Percentiles rank a stretch among this genome's conserved stretches.
phyloP scores from a whole-genome alignment of 495 filamentous ascomycete species.

The Penicillium argentinense region DNA sequence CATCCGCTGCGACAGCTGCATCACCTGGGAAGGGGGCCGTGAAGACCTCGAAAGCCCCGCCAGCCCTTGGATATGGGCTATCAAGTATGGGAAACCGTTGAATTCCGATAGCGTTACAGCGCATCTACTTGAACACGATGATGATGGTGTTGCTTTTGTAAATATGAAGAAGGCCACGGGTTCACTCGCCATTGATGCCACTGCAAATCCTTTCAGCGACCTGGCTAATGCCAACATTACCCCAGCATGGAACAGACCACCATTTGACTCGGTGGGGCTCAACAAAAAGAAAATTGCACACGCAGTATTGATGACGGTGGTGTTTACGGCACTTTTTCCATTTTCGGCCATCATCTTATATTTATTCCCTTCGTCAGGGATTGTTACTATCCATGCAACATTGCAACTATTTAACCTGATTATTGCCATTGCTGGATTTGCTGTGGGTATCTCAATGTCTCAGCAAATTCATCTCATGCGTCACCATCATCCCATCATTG shows the following conservation, averaged over 20 bases:
- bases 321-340: slow-evolving; percentile 52
- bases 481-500: slow-evolving; percentile 51
- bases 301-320: slow-evolving; percentile 41
- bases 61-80: slow-evolving; percentile 67
- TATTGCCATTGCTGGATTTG: slow-evolving; percentile 60
- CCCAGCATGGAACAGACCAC: not conserved
- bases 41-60: slow-evolving; percentile 42
- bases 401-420: slow-evolving; percentile 58
- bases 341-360: slow-evolving; percentile 48
- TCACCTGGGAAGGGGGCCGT: slow-evolving; percentile 52
- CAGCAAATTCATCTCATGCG: slow-evolving; percentile 18
- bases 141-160: slow-evolving; percentile 11
- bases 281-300: slow-evolving; percentile 39
- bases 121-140: slow-evolving; percentile 59
- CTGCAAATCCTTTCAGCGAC: slow-evolving; percentile 59
- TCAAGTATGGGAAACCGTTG: slow-evolving; percentile 57
- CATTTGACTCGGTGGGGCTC: slow-evolving; percentile 12
- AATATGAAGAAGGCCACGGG: slow-evolving; percentile 21
- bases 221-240: slow-evolving; percentile 3
- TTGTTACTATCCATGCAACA: slow-evolving; percentile 51
- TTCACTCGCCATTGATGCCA: slow-evolving; percentile 43
- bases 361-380: slow-evolving; percentile 34
- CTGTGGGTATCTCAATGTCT: slow-evolving; percentile 56
- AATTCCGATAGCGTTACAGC: slow-evolving; percentile 49
- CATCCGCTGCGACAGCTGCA: slow-evolving; percentile 59